Conservation (phyloP, 352 stramenopile species). For the Globisporangium abappressorium region DNA sequence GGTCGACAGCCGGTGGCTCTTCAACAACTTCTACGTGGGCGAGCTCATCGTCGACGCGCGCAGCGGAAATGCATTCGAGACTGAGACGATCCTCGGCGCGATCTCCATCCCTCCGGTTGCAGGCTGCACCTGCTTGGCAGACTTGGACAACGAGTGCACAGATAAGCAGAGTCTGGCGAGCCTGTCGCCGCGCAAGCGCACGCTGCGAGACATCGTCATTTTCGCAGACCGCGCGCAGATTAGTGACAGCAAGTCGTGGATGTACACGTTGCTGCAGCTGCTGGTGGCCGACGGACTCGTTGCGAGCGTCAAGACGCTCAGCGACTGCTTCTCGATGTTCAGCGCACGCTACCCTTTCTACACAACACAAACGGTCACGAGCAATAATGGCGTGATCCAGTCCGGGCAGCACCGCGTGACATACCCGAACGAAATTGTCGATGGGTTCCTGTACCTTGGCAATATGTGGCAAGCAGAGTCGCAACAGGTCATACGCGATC, state of each 20-base stretch:
- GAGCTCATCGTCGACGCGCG: conserved; percentile 63
- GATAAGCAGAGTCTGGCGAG: conserved; percentile 20
- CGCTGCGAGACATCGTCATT: conserved; percentile 52
- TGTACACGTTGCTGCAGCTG: conserved; percentile 35
- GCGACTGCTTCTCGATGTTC: conserved; percentile 42
- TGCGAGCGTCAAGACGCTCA: conserved; percentile 40
- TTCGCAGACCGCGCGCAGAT: conserved; percentile 35
- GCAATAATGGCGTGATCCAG: conserved; percentile 24
- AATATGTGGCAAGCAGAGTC: conserved; percentile 75
- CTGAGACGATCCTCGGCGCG: conserved; percentile 44
- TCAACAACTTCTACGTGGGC: conserved; percentile 70
- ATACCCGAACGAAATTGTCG: conserved; percentile 72
- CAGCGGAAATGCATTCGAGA: conserved; percentile 21
- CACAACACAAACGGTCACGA: conserved; percentile 28
- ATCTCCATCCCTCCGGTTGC: conserved; percentile 44
- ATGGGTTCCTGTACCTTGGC: conserved; percentile 62
- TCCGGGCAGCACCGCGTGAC: conserved; percentile 37
- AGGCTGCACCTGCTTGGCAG: conserved; percentile 16
- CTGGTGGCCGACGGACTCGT: conserved; percentile 46
- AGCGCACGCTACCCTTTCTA: conserved; percentile 63
- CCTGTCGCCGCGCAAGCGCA: conserved; percentile 31
- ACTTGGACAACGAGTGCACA: conserved; percentile 19
- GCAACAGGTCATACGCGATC: conserved; percentile 43
- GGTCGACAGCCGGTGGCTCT: conserved; percentile 65
- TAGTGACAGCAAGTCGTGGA: conserved; percentile 30